Evolutionary conservation across 2,329 filamentous ascomycete species (phyloP), one percentile per base, ranked within the genome.

Genomic region (Stemphylium beticola): DNA sequence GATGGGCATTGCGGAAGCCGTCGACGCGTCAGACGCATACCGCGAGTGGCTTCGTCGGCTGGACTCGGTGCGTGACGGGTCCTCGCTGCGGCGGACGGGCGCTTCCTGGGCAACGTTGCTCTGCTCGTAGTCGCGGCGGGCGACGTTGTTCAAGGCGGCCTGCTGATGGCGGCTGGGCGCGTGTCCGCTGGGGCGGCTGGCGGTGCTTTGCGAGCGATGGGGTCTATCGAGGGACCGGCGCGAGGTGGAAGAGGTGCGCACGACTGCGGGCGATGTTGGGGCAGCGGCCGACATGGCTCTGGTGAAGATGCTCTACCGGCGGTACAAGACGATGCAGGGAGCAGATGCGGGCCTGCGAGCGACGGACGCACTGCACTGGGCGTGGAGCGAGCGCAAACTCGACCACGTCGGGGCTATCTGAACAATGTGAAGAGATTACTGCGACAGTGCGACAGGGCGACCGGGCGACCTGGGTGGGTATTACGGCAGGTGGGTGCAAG

Each of bases 51-150:
- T 67, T 54, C 76, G 75, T 57, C 82, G 76, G 71, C 77, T 84
- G 63, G 80, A 82, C 66, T 85, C 86, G 74, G 82, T 80, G 74
- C 82, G 83, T 64, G 81, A 76, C 17, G 59, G 61, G 51, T 91
- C 88, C 73, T 85, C 82, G 78, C 83, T 87, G 77, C 86, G 83
- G 49, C 84, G 86, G 77, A 81, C 82, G 47, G 76, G 65, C 33
- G 85, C 79, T 49, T 71, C 61, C 40, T 83, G 80, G 67, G 85
- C 83, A 78, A 90, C 76, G 79, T 87, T 87, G 67, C 83, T 81
- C 66, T 87, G 83, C 77, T 93, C 91, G 80, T 87, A 87, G 77
- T 95, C 90, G 74, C 88, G 82, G 68, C 88, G 86, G 52, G 82
- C 80, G 64, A 84, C 81, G 71, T 78, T 79, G 52, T 78, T 78